Evolutionary conservation across 1,284 basidiomycete species (phyloP), one percentile per base, ranked within the genome.

Genomic region (Pseudozyma tsukubaensis): DNA sequence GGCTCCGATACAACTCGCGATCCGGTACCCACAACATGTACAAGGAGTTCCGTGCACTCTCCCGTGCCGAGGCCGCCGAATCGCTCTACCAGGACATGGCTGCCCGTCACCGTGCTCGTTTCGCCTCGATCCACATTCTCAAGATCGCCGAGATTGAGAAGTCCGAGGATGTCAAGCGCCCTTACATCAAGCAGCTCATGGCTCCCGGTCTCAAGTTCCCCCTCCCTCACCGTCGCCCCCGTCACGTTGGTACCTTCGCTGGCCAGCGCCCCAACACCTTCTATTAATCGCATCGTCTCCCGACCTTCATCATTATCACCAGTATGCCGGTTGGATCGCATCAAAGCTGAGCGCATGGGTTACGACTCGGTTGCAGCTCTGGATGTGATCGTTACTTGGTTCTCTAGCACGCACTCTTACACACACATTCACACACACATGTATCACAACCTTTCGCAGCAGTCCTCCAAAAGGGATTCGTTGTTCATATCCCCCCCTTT

Each of bases 81-180:
- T 89, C 91, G 81, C 88, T 98, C 87, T 99, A 99, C 91, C 96
- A 99, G 88, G 96, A 99, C 88, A 98, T 99, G 96, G 94, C 97
- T 84, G 94, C 96, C 76, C 91, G 95, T 81, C 97, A 99, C 88
- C 94, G 96, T 88, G 96, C 96, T 79, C 94, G 97, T 85, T 99
- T 98, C 91, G 90, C 96, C 87, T 97, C 93, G 59, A 96, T 99
- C 87, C 94, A 97, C 87, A 93, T 96, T 84, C 91, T 96, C 85
- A 93, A 93, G 82, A 93, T 96, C 45, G 91, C 94, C 63, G 94
- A 95, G 88, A 89, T 98, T 82, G 91, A 92, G 88, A 98, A 98
- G 89, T 87, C 89, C 54, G 92, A 90, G 34, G 96, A 99, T 85
- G 86, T 99, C 79, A 94, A 94, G 88, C 84, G 85, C 53, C 82